phyloP scores from a whole-genome alignment of 169 alveolate species.

The Cyclospora cayetanensis region DNA sequence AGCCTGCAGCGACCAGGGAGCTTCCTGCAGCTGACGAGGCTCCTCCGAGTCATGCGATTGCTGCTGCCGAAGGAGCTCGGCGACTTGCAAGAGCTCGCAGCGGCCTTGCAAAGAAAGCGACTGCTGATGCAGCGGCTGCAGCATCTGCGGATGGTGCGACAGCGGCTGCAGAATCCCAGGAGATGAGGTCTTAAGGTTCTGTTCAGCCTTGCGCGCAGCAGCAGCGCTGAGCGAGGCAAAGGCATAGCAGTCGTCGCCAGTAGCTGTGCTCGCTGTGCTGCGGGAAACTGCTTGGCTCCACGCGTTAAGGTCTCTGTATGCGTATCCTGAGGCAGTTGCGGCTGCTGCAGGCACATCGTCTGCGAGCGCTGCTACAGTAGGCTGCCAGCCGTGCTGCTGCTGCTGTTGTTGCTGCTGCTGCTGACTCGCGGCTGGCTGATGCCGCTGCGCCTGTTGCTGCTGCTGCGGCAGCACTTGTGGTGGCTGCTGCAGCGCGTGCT shows the following conservation, averaged over 20 bases:
- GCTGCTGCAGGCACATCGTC: too few species aligned
- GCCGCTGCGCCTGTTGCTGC: conserved; percentile 41
- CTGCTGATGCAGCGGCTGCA: conserved; percentile 55
- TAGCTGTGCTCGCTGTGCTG: conserved; percentile 67
- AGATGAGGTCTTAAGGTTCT: conserved; percentile 17
- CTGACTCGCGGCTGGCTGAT: conserved; percentile 26
- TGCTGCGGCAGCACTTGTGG: conserved; percentile 54
- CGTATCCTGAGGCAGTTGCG: conserved; percentile 50
- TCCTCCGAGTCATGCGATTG: conserved; percentile 14
- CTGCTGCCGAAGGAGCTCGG: conserved; percentile 53
- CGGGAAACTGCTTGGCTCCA: conserved; percentile 66
- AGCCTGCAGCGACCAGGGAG: conserved; percentile 22
- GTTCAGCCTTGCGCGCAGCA: conserved; percentile 60
- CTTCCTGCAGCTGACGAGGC: conserved; percentile 14
- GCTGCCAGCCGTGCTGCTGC: too few species aligned
- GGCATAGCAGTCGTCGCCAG: conserved; percentile 59
- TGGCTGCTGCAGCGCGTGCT: conserved; percentile 39
- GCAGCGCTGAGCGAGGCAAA: conserved; percentile 61
- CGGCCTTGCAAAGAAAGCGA: conserved; percentile 51
- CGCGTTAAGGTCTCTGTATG: conserved; percentile 46
- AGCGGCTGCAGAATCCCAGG: conserved; percentile 45
- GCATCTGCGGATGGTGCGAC: conserved; percentile 50
- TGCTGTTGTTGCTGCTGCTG: conserved; percentile 24
- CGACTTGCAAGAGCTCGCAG: conserved; percentile 56
- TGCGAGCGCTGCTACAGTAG: too few species aligned